Conservation (phyloP, 2,329 filamentous ascomycete species). For the Penicillium sclerotiorum region DNA sequence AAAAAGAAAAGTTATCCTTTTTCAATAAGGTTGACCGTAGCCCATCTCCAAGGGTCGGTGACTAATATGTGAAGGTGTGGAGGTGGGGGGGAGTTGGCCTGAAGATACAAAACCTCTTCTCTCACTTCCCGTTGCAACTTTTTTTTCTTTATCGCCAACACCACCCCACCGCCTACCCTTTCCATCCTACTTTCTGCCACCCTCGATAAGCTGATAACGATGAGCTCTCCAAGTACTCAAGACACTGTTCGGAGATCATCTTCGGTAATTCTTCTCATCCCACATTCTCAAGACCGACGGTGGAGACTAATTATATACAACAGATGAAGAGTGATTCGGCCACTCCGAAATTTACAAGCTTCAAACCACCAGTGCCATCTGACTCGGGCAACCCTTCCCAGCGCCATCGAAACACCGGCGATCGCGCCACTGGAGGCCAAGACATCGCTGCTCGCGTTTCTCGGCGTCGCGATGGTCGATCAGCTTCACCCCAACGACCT, state of each 20-base stretch:
- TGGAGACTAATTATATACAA: not conserved
- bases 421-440: slow-evolving; percentile 12
- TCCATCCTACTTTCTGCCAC: slow-evolving; percentile 29
- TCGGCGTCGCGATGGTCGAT: slow-evolving; percentile 23
- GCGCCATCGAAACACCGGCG: slow-evolving; percentile 21
- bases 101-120: too few species aligned
- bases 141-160: slow-evolving; percentile 35
- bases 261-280: too few species aligned
- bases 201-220: slow-evolving; percentile 12
- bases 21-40: too few species aligned
- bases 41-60: slow-evolving; percentile 13
- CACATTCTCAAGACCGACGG: too few species aligned
- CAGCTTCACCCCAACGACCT: slow-evolving; percentile 27
- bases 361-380: slow-evolving; percentile 56
- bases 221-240: too few species aligned
- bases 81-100: not conserved
- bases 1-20: too few species aligned
- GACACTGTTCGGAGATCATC: too few species aligned
- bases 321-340: slow-evolving; percentile 39
- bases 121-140: slow-evolving; percentile 28
- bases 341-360: slow-evolving; percentile 75
- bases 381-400: slow-evolving; percentile 11
- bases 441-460: slow-evolving; percentile 24
- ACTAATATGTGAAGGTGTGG: not conserved
- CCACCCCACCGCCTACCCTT: slow-evolving; percentile 16